Evolutionary conservation across 495 filamentous ascomycete genomes (phyloP).

Genomic region (Podospora bellae-mahoneyi): DNA sequence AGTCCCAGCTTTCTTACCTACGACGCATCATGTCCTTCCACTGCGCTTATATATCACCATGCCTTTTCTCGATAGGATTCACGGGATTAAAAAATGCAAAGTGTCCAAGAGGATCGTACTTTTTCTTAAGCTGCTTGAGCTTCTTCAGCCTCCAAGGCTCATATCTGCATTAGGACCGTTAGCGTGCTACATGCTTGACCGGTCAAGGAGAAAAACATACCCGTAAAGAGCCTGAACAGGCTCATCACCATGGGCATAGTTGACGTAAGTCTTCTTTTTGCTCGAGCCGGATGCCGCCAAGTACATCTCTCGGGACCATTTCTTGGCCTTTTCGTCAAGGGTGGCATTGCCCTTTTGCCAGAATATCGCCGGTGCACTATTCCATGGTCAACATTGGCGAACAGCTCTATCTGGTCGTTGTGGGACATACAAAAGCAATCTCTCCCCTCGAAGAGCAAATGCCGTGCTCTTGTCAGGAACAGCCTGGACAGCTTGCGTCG

Average conservation of each 20-base stretch:
- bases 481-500: conserved; percentile 41
- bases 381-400: neutral
- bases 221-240: conserved; percentile 42
- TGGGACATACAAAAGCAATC: conserved; percentile 34
- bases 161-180: conserved; percentile 30
- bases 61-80: no score
- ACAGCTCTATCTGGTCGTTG: no score
- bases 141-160: conserved; percentile 47
- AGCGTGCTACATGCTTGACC: conserved; percentile 22
- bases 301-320: neutral
- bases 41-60: no score
- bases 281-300: neutral
- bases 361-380: conserved; percentile 1
- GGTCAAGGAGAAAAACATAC: conserved; percentile 28
- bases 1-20: no score
- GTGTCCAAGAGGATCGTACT: conserved; percentile 51
- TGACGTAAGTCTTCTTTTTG: conserved; percentile 40
- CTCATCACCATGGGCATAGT: conserved; percentile 49
- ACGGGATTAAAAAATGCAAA: conserved; percentile 38
- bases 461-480: conserved; percentile 40
- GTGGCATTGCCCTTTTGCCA: conserved; percentile 3
- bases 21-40: no score
- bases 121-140: conserved; percentile 47
- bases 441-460: conserved; percentile 41
- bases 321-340: conserved; percentile 1